Evolutionary conservation across 257 asterid species (phyloP), one percentile per base, ranked within the genome.

Genomic region (Ilex asprella): DNA sequence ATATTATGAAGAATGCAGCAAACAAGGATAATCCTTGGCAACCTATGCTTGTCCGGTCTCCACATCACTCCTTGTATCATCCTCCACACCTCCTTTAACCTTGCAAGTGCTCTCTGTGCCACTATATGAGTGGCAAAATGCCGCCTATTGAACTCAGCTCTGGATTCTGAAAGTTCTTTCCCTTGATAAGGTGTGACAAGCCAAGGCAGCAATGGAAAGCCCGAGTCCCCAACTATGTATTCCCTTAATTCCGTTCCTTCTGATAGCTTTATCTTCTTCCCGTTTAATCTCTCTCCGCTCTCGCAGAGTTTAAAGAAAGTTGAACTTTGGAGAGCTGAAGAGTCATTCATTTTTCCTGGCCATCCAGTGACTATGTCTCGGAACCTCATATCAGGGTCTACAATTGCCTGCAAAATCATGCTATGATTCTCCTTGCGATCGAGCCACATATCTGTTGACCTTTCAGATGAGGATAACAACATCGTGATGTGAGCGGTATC

Each of bases 401-500:
- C 52, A 46, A 46, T 46, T 10, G 52, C 57, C 57, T 53, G 57
- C 10, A 14, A 53, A 14, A 53, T 53, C 57, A 53, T 53, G 30
- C 57, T 53, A 21, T 53, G 57, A 53, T 53, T 53, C 57, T 16
- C 57, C 10, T 53, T 53, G 11, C 57, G 30, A 21, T 53, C 57
- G 5, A 53, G 57, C 57, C 57, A 53, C 30, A 53, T 6, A 14
- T 16, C 57, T 7, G 27, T 53, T 5, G 30, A 3, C 30, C 15
- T 4, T 14, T 53, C 57, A 5, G 57, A 53, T 10, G 57, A 53
- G 11, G 57, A 14, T 21, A 53, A 16, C 15, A 53, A 21, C 57
- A 53, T 53, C 30, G 30, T 53, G 11, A 53, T 21, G 30, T 53
- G 57, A 7, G 57, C 15, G 57, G 57, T 53, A 14, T 53, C 57